phyloP scores from a whole-genome alignment of 2,329 filamentous ascomycete genomes.

The Aspergillus japonicus region DNA sequence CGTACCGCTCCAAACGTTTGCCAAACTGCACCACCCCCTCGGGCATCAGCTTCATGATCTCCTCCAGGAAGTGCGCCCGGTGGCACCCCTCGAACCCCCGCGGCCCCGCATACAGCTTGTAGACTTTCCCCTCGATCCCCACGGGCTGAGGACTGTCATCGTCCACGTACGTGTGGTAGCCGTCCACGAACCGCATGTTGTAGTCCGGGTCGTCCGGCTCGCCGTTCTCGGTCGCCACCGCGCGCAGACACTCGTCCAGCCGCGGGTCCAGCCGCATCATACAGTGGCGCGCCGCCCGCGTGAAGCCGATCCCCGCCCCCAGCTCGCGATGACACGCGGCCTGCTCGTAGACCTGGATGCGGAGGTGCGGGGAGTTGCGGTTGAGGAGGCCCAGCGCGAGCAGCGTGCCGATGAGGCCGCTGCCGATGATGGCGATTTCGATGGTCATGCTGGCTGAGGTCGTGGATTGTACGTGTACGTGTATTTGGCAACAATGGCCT shows the following conservation, averaged over 20 bases:
- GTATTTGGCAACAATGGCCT: too few species aligned
- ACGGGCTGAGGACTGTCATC: background rate
- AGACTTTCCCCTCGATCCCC: slow-evolving; percentile 16
- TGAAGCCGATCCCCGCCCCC: slow-evolving; percentile 30
- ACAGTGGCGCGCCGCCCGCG: slow-evolving; percentile 19
- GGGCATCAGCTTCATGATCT: slow-evolving; percentile 44
- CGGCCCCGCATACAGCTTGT: slow-evolving; percentile 14
- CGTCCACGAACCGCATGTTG: slow-evolving; percentile 26
- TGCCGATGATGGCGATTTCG: slow-evolving; percentile 31
- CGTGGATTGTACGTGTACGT: background rate
- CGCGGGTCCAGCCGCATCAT: slow-evolving; percentile 23
- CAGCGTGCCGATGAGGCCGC: slow-evolving; percentile 28
- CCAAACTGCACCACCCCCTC: slow-evolving; percentile 34
- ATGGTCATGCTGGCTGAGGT: background rate
- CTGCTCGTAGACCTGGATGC: slow-evolving; percentile 30
- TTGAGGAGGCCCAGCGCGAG: slow-evolving; percentile 26
- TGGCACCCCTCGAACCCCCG: slow-evolving; percentile 30
- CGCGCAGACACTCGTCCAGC: slow-evolving; percentile 14
- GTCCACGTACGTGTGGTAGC: slow-evolving; percentile 23
- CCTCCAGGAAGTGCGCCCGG: slow-evolving; percentile 44
- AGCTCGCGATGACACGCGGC: slow-evolving; percentile 19
- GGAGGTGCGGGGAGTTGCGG: slow-evolving; percentile 13
- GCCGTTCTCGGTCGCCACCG: slow-evolving; percentile 15
- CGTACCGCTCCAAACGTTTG: slow-evolving; percentile 36
- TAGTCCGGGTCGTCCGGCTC: slow-evolving; percentile 15